Evolutionary conservation across 306 rosid genomes (phyloP).

Genomic region (Citrullus amarus): DNA sequence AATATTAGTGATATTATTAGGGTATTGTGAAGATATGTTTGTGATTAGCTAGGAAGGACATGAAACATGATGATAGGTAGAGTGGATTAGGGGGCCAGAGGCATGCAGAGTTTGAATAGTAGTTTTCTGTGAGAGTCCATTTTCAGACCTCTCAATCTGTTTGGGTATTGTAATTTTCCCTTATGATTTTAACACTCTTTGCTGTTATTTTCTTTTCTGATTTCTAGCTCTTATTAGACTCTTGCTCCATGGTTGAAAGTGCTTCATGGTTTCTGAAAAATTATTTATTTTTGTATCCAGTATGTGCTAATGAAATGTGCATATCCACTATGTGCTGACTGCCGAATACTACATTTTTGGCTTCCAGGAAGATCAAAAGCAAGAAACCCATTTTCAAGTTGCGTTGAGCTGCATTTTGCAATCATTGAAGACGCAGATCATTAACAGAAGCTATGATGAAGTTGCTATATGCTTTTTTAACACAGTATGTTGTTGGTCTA

Average conservation of each 20-base stretch:
- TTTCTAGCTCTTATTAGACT: neutral
- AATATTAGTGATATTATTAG: neutral
- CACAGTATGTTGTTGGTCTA: constrained; percentile 40
- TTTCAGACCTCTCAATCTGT: neutral
- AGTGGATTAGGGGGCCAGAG: neutral
- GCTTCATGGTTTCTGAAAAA: neutral
- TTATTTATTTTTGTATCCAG: neutral
- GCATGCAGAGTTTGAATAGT: neutral
- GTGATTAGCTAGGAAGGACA: neutral
- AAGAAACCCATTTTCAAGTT: constrained; percentile 60
- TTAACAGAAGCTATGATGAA: constrained; percentile 67
- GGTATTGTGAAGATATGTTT: neutral
- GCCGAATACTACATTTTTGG: neutral
- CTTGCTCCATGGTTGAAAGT: neutral
- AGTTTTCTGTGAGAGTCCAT: neutral
- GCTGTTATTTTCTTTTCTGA: neutral
- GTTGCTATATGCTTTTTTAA: constrained; percentile 84
- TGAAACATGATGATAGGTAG: neutral
- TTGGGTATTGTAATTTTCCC: neutral
- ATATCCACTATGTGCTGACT: neutral
- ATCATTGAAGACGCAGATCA: constrained; percentile 55
- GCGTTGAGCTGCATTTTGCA: constrained; percentile 54
- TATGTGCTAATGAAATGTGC: neutral
- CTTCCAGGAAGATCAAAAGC: constrained; percentile 30
- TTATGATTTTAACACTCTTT: neutral